Percentiles rank a stretch among this genome's conserved stretches.
Evolutionary conservation across 1,284 basidiomycete genomes (phyloP).

Genomic region (Veloporphyrellus conicus): DNA sequence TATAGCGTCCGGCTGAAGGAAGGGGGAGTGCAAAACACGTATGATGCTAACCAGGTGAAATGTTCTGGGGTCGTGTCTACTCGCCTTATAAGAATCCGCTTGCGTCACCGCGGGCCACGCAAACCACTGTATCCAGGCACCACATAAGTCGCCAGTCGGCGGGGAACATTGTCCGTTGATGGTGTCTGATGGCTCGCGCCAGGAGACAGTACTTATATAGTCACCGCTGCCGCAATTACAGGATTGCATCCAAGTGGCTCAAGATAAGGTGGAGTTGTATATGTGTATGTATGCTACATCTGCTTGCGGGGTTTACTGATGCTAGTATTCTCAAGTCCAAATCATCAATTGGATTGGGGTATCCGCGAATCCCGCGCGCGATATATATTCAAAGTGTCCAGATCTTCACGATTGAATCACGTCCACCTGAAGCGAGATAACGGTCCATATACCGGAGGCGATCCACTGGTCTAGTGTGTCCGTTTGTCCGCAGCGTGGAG

Average conservation of each 20-base stretch:
- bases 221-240: no score
- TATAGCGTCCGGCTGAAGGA: no score
- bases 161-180: neutral
- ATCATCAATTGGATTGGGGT: constrained; percentile 15
- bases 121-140: no score
- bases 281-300: constrained; percentile 19
- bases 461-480: constrained; percentile 89
- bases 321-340: constrained; percentile 16
- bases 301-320: constrained; percentile 21
- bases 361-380: constrained; percentile 8
- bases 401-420: constrained; percentile 86
- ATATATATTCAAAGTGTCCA: constrained; percentile 78
- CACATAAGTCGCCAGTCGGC: no score
- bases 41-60: no score
- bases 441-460: constrained; percentile 93
- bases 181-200: no score
- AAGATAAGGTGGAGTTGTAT: constrained; percentile 15
- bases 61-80: no score
- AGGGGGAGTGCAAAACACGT: no score
- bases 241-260: neutral
- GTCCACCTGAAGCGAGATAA: constrained; percentile 88
- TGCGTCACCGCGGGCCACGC: no score
- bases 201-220: no score
- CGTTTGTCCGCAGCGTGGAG: constrained; percentile 80
- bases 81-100: no score